A percentile compares a stretch with the other conserved stretches of the same genome.
Evolutionary conservation across 2,329 filamentous ascomycete genomes (phyloP).

Genomic region (Pyricularia pennisetigena): DNA sequence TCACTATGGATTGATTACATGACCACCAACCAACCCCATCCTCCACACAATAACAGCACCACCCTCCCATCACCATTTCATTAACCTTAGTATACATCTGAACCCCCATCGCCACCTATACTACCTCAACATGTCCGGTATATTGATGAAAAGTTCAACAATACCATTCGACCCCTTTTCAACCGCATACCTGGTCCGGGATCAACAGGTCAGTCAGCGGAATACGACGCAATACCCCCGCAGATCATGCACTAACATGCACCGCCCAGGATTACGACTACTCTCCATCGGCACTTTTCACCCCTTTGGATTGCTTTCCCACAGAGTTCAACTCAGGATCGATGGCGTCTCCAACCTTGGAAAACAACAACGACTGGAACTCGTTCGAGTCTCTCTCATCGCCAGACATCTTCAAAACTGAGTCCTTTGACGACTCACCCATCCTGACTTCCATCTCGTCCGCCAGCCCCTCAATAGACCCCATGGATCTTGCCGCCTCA

Average conservation of each 20-base stretch:
- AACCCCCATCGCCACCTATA: not conserved
- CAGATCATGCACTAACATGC: not conserved
- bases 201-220: not conserved
- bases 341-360: not conserved
- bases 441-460: constrained; percentile 16
- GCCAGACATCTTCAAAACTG: constrained; percentile 20
- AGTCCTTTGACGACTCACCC: constrained; percentile 18
- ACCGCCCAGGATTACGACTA: constrained; percentile 1
- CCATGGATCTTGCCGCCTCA: constrained; percentile 19
- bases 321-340: not conserved
- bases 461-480: constrained; percentile 24
- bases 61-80: too few species aligned
- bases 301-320: not conserved
- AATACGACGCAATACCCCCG: not conserved
- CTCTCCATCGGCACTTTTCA: constrained; percentile 1
- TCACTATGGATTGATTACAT: not conserved
- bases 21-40: not conserved
- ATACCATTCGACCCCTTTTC: constrained; percentile 6
- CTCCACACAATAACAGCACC: not conserved
- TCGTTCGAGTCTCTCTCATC: constrained; percentile 8
- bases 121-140: not conserved
- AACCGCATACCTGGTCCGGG: constrained; percentile 4
- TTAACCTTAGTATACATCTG: not conserved
- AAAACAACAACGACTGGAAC: constrained; percentile 4
- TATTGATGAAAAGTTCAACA: not conserved